Base-by-base conservation (phyloP, 1,139 yeast genomes). In the Taphrina confusa region DNA sequence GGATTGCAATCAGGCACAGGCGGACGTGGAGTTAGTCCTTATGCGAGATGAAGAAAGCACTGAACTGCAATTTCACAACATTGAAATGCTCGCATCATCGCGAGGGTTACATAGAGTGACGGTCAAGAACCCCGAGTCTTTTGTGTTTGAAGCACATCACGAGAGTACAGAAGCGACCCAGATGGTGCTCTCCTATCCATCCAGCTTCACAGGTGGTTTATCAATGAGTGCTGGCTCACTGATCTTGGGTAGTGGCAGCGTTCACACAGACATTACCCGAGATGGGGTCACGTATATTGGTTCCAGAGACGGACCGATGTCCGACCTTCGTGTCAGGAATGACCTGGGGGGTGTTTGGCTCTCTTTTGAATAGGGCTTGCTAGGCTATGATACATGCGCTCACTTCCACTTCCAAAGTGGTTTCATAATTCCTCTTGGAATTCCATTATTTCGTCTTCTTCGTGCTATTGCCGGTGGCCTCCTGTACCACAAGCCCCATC, bases 401-500 rank as follows among this genome's bases (percentile, higher is more conserved):
- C 11, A 30, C 33, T n/a, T n/a, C n/a, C n/a, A n/a, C n/a, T n/a
- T n/a, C n/a, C n/a, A n/a, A n/a, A 30, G 33, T 30, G 33, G 33
- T 30, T 12, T 9, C 33, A 30, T 8, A 30, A 30, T 8, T 30
- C 33, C 33, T 9, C 8, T n/a, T 12, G 40, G 16, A n/a, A n/a
- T 30, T 9, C 30, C 4, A 20, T 39, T 16, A 54, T 14, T 44
- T 22, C 25, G 9, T 31, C 45, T 54, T 54, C 44, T 54, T 54
- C 8, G 9, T 14, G 8, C 3, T 30, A 11, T 20, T 20, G 34
- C 39, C 39, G 28, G 30, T 34, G 12, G 51, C 51, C 20, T 44
- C 45, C 20, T 54, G 58, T 11, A 54, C 39, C 6, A 54, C 50
- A 4, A 54, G 44, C 4, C 58, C 57, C 12, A 58, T 28, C 65